Evolutionary conservation across 495 filamentous ascomycete genomes (phyloP), one percentile per base, ranked within the genome.

Genomic region (Penicillium cosmopolitanum): DNA sequence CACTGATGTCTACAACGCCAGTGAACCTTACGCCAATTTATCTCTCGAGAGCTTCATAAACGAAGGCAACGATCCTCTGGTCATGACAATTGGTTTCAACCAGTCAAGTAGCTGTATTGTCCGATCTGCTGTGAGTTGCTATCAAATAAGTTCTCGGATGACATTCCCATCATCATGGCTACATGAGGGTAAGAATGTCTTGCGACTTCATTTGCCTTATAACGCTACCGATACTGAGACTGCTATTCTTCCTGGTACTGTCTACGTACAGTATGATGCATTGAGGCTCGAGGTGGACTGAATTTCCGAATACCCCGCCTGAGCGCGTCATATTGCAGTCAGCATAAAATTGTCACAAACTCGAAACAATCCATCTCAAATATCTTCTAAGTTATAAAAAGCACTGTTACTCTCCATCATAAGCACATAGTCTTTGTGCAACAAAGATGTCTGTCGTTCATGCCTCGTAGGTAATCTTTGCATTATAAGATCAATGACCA

Each of bases 181-280:
- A 51, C 69, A 66, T 15, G 69, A 67, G n/a, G 80, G 80, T 8
- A 67, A 68, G 21, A 86, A 85, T 66, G 64, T 71, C 38, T 65
- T 85, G 36, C 72, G 82, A 4, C 59, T 85, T 42, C 77, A 77
- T 63, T 61, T 85, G 25, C 82, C 84, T 18, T 72, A 67, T 51
- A 81, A 82, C 58, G 83, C 77, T 36, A 82, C 80, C 11, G 70
- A 86, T 59, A 75, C 73, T 18, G 82, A 85, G 72, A 81, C 77
- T 18, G 83, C 83, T 3, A 58, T 84, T 18, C 55, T 86, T 23
- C 78, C 82, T 0, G 65, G 63, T 48, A 76, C 67, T 1, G 71
- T 83, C 0, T 86, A 85, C 68, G 78, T 85, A 13, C 82, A 86
- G 66, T 86, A 87, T 67, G 82, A 85, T 74, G 82, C 83, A 3